Evolutionary conservation across 345 rosid genomes (phyloP), one percentile per base, ranked within the genome.

Genomic region (Melastoma malabathricum): DNA sequence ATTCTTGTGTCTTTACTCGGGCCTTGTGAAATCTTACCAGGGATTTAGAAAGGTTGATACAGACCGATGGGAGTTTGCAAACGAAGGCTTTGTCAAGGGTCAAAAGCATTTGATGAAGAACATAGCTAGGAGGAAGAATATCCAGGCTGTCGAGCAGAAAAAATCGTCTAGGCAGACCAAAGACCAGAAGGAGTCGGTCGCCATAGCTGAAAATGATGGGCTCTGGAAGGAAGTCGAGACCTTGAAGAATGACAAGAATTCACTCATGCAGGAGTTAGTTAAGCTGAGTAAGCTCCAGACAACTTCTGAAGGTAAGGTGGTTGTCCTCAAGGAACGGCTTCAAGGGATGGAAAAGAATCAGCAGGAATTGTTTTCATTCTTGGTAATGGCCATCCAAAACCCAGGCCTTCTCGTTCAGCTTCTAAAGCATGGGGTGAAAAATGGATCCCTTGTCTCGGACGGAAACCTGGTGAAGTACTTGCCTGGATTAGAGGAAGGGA

Each of bases 311-410:
- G 77, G 72, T 18, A 92, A 80, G 50, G 54, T 92, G 73, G 56
- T 75, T 43, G 67, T 68, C 31, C 61, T 84, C 67, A 66, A 83
- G 69, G 93, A 87, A 29, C 69, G 79, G 14, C 60, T 92, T 57
- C 87, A 84, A 57, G 93, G 95, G 51, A 84, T 87, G 87, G 98
- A 92, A 74, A 81, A 77, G 69, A 82, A 78, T 63, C 96, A 84
- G 57, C 93, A 87, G 58, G 89, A 84, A 80, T 72, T 92, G 98
- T 82, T 92, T 43, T 92, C 98, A 4, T 87, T 92, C 69, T 66
- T 92, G 54, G 79, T 87, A 20, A 77, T 84, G 98, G 95, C 83
- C 23, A 75, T 92, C 84, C 86, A 87, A 74, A 82, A 64, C 48
- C 98, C 98, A 0, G 75, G 79, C 48, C 67, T 92, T 59, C 62